Evolutionary conservation across 2,329 filamentous ascomycete genomes (phyloP).

Genomic region (Cladosporium sp.): DNA sequence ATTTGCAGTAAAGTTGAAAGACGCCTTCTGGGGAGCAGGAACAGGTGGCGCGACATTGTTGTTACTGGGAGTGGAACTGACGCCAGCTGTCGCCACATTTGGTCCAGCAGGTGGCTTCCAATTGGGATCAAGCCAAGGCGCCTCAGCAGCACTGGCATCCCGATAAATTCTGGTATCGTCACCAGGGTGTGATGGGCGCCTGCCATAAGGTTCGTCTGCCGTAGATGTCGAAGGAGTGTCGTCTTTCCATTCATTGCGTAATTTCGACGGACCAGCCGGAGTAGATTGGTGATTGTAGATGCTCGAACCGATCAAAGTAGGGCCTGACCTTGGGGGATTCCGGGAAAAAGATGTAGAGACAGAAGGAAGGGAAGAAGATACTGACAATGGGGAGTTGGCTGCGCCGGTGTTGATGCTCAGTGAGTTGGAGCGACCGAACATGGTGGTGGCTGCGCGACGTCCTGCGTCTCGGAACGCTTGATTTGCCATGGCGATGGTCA

Average conservation of each 20-base stretch:
- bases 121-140: constrained; percentile 32
- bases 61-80: neutral
- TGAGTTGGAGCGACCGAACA: constrained; percentile 51
- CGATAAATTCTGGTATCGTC: neutral
- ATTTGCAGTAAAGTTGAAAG: neutral
- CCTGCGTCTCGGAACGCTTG: constrained; percentile 2
- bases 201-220: neutral
- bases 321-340: neutral
- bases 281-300: neutral
- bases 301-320: neutral
- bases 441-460: constrained; percentile 18
- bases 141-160: constrained; percentile 19
- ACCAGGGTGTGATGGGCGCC: neutral
- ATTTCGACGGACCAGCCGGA: neutral
- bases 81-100: neutral
- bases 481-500: constrained; percentile 10
- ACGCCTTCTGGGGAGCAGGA: neutral
- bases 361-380: constrained; percentile 17
- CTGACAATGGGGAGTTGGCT: constrained; percentile 42
- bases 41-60: neutral
- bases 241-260: neutral
- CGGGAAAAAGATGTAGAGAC: neutral
- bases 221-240: neutral
- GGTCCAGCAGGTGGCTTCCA: constrained; percentile 5
- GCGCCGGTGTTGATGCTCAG: constrained; percentile 57